Evolutionary conservation across 1,284 basidiomycete genomes (phyloP), one percentile per base, ranked within the genome.

Genomic region (Pseudozyma sp.): DNA sequence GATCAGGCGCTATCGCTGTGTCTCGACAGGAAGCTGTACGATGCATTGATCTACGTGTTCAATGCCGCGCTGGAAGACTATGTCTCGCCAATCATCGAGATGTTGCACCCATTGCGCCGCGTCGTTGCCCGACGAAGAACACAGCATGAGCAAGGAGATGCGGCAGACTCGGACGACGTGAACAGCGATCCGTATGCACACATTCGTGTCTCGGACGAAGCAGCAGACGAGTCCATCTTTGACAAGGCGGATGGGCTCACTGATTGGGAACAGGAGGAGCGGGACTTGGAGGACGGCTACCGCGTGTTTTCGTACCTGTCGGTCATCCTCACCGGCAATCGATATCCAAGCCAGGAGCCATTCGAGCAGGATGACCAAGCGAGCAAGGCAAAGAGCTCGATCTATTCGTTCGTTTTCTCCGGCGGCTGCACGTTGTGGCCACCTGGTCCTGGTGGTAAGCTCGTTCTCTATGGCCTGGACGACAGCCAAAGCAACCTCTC

Each of bases 281-380:
- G 65, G 7, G 70, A 77, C 35, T 31, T 64, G 16, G 86, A 88
- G 1, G 91, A 93, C 78, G 93, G 93, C 1, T 95, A 97, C 88
- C 96, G 95, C 86, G 89, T 97, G 53, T 98, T 93, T 81, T 91
- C 93, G 0, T 99, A 97, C 85, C 88, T 99, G n/a, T 91, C 92
- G 19, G 90, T 92, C 68, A 88, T 91, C 42, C 88, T 98, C n/a
- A 91, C 91, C 16, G 96, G 96, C 1, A 87, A 92, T 25, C 90
- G 91, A 0, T 97, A 96, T 81, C 97, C 96, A 1, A 93, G 91
- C 75, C 91, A 92, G 71, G 90, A 92, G 70, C 88, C 90, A 0
- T 86, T 97, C 57, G 87, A 58, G 12, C 36, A 88, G 0, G 88
- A 89, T 39, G 89, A 89, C 1, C 48, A 58, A 35, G 70, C 71